Percentiles rank a stretch among this genome's conserved stretches.
Conservation (phyloP, 169 alveolate species). For the Theileria parva region DNA sequence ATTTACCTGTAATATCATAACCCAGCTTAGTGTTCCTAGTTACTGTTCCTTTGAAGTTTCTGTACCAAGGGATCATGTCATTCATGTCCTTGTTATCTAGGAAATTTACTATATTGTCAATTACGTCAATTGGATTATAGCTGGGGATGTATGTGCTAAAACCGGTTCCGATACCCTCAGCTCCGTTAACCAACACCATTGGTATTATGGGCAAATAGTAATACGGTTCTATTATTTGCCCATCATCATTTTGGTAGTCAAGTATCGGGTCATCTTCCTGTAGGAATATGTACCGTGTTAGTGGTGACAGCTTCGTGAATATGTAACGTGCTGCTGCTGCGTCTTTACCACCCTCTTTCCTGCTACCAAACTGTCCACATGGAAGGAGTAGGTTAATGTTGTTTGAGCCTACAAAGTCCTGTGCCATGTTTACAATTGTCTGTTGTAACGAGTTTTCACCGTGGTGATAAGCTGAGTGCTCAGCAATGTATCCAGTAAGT, state of each 20-base stretch:
- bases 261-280: conserved; percentile 92
- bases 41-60: conserved; percentile 94
- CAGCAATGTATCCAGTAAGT: conserved; percentile 93
- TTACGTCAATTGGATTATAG: conserved; percentile 95
- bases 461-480: conserved; percentile 99
- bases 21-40: conserved; percentile 82
- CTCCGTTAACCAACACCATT: conserved; percentile 96
- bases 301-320: conserved; percentile 85
- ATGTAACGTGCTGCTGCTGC: conserved; percentile 95
- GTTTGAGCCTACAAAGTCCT: conserved; percentile 96
- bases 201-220: conserved; percentile 98
- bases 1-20: conserved; percentile 80
- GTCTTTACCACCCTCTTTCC: conserved; percentile 98
- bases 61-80: conserved; percentile 97
- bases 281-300: conserved; percentile 88
- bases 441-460: conserved; percentile 96
- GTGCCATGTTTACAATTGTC: conserved; percentile 98
- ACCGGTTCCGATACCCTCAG: conserved; percentile 99
- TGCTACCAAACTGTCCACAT: conserved; percentile 99
- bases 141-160: conserved; percentile 94
- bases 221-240: conserved; percentile 97
- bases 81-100: conserved; percentile 85
- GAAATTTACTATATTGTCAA: conserved; percentile 87
- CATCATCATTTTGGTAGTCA: conserved; percentile 94
- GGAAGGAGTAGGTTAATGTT: conserved; percentile 90